phyloP scores from a whole-genome alignment of 2,329 filamentous ascomycete genomes.

The Clonostachys rhizophaga region DNA sequence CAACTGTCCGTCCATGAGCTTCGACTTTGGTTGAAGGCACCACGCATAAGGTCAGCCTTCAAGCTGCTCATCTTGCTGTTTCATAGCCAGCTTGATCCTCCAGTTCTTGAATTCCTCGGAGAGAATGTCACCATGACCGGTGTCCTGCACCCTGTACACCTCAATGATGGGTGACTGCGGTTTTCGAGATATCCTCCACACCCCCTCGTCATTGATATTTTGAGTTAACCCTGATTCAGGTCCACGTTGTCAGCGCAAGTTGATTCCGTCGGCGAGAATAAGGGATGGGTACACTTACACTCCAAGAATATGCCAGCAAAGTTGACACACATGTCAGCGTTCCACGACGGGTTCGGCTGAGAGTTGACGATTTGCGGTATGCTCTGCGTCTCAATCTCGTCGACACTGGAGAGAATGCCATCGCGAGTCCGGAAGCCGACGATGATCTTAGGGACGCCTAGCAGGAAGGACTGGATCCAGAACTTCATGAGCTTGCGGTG shows the following conservation, averaged over 20 bases:
- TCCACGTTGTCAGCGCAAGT: neutral
- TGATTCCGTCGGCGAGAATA: neutral
- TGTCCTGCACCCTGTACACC: constrained; percentile 68
- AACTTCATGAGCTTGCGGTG: constrained; percentile 91
- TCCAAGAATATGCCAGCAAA: constrained; percentile 75
- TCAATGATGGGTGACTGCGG: constrained; percentile 64
- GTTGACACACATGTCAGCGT: constrained; percentile 91
- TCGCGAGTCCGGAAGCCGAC: constrained; percentile 77
- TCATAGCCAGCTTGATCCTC: constrained; percentile 51
- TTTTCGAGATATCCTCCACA: constrained; percentile 73
- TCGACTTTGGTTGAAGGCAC: neutral
- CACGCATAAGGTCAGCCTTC: neutral
- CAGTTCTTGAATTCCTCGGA: constrained; percentile 75
- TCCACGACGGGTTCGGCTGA: constrained; percentile 67
- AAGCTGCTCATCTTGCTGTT: neutral
- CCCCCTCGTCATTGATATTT: constrained; percentile 62
- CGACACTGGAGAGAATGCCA: constrained; percentile 66
- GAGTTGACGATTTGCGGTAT: constrained; percentile 75
- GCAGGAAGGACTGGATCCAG: constrained; percentile 93
- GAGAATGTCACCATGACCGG: constrained; percentile 71
- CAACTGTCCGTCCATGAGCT: neutral
- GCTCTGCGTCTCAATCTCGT: constrained; percentile 74
- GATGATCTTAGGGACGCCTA: constrained; percentile 87
- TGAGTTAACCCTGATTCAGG: constrained; percentile 52
- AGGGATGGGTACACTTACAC: constrained; percentile 47